Evolutionary conservation across 805 yeast species (phyloP).

Genomic region (Priceomyces castillae): DNA sequence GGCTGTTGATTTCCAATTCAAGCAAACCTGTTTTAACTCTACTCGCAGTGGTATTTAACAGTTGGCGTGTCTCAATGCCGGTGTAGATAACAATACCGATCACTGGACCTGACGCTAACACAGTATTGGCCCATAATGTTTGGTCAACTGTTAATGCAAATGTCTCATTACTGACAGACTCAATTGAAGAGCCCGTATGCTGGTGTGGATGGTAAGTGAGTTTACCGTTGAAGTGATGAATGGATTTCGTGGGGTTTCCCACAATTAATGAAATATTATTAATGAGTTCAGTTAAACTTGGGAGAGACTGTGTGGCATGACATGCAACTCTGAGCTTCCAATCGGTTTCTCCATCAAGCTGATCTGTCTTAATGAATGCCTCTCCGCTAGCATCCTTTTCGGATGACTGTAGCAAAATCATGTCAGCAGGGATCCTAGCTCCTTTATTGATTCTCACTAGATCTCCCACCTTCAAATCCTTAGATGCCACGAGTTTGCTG

Average conservation of each 20-base stretch:
- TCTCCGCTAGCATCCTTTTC: constrained; percentile 72
- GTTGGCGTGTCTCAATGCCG: constrained; percentile 91
- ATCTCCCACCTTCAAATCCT: constrained; percentile 81
- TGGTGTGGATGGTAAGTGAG: constrained; percentile 47
- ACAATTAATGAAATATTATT: constrained; percentile 57
- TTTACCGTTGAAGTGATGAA: constrained; percentile 78
- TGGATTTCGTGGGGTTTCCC: constrained; percentile 79
- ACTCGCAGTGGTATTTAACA: constrained; percentile 84
- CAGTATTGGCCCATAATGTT: constrained; percentile 98
- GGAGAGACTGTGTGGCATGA: constrained; percentile 61
- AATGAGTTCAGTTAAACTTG: constrained; percentile 47
- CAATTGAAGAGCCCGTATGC: constrained; percentile 16
- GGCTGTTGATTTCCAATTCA: constrained; percentile 84
- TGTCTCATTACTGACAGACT: constrained; percentile 39
- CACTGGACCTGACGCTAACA: constrained; percentile 89
- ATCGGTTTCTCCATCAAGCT: constrained; percentile 97
- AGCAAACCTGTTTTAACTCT: constrained; percentile 87
- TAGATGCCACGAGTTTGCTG: constrained; percentile 41
- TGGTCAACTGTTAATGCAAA: constrained; percentile 80
- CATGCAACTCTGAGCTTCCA: constrained; percentile 91
- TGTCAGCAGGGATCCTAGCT: constrained; percentile 89
- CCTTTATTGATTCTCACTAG: constrained; percentile 75
- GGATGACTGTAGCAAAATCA: constrained; percentile 78
- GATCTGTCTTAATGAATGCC: constrained; percentile 93
- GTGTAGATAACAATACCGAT: constrained; percentile 87